These are phyloP conservation scores for Cupressus sempervirens DNA, from an alignment of 75 land plant species.

Conservation along the genomic window DNA sequence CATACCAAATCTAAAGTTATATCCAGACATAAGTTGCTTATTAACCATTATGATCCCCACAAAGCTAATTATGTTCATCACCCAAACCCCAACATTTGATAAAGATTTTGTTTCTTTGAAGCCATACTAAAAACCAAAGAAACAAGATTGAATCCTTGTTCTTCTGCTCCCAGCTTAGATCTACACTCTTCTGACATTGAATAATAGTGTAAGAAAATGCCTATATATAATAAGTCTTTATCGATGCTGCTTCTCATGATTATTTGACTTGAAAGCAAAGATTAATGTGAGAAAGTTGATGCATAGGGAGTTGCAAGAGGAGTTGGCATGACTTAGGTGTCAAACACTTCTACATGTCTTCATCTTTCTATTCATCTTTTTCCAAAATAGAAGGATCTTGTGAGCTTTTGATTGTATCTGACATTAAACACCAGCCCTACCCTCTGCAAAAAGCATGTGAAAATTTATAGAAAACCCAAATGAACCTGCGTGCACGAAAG, in stretches of 20 bases:
- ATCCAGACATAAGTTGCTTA: constrained; percentile 85
- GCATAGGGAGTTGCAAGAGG: neutral
- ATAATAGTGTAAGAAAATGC: too few species aligned
- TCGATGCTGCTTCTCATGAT: neutral
- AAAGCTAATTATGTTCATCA: constrained; percentile 67
- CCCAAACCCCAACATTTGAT: constrained; percentile 74
- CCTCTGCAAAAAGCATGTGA: too few species aligned
- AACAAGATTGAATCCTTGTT: neutral
- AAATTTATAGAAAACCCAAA: too few species aligned
- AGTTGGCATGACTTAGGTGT: neutral
- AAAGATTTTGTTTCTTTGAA: neutral
- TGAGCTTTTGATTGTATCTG: too few species aligned
- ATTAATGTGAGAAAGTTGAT: neutral
- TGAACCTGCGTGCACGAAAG: too few species aligned
- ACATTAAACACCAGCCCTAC: too few species aligned
- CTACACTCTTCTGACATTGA: neutral
- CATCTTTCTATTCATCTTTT: too few species aligned
- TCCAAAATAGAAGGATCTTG: too few species aligned
- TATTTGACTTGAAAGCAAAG: neutral
- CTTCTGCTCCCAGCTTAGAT: neutral
- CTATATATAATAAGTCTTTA: too few species aligned
- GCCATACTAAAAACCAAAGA: neutral
- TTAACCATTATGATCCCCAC: constrained; percentile 85
- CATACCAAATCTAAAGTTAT: constrained; percentile 59
- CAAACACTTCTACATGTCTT: too few species aligned